Evolutionary conservation across 78 protist genomes (phyloP), one percentile per base, ranked within the genome.

Genomic region (Dictyostelium brefeldianum): DNA sequence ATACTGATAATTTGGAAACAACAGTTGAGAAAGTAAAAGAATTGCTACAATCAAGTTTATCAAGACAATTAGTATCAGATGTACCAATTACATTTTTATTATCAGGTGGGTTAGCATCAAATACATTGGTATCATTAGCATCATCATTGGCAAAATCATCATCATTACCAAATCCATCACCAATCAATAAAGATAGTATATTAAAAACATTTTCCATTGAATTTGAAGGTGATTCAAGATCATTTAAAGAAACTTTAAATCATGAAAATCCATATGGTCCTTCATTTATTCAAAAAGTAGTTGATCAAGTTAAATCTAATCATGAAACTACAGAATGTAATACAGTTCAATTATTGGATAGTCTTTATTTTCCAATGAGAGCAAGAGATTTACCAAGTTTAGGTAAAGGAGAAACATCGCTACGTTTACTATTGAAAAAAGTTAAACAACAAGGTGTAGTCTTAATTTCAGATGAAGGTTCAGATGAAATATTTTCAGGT

Each of bases 391-490:
- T 67, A 25, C 75, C 75, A 31, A 67, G 75, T 31, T 29, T 67
- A 29, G 25, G 47, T 12, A 67, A 67, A 67, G 25, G 75, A n/a
- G 75, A 67, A 67, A 96, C 98, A 5, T 97, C 98, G 47, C 94
- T 96, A 97, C 94, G 89, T 65, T 51, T 97, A 64, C 46, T 97
- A 77, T 10, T 96, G 27, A 54, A 95, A 10, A 78, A 80, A 47
- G 96, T 96, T 81, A 97, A 96, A 70, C 97, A 96, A 17, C 51
- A 78, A 65, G 98, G 98, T 36, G 96, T 93, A 12, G 95, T 96
- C 69, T 87, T 95, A 96, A 98, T 98, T 36, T 81, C 96, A 4
- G 99, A 98, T 27, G 99, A 98, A 65, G 99, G 98, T 0, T 56
- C 96, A 31, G 97, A 96, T 81, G 98, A 96, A 77, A 46, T 95